phyloP scores from a whole-genome alignment of 2,329 filamentous ascomycete genomes.

The Stemphylium beticola region DNA sequence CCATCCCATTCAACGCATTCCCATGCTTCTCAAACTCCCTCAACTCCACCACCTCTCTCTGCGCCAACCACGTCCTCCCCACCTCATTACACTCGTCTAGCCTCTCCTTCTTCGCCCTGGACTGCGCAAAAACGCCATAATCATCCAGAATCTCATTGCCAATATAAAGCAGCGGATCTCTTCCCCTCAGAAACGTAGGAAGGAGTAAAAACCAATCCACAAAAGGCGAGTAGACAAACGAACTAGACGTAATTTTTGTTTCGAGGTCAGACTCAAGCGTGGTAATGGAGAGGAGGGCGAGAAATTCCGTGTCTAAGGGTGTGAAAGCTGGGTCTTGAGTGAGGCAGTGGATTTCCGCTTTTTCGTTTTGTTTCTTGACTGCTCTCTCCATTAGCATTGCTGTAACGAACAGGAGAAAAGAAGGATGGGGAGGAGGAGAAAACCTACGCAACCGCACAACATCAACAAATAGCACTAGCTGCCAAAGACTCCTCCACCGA shows the following conservation, averaged over 20 bases:
- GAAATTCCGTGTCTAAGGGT: constrained; percentile 37
- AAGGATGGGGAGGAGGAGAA: not conserved
- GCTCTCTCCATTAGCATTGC: not conserved
- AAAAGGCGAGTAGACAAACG: constrained; percentile 47
- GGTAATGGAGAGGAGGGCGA: constrained; percentile 29
- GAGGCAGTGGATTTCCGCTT: constrained; percentile 23
- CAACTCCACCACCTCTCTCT: constrained; percentile 24
- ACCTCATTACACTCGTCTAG: constrained; percentile 37
- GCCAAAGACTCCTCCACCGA: constrained; percentile 44
- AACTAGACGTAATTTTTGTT: constrained; percentile 21
- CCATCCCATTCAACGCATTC: constrained; percentile 42
- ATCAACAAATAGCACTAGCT: constrained; percentile 45
- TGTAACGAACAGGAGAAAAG: not conserved
- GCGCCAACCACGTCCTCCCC: constrained; percentile 32
- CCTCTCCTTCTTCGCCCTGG: constrained; percentile 29
- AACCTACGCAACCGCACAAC: constrained; percentile 24
- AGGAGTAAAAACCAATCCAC: constrained; percentile 46
- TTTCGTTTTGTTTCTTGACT: constrained; percentile 1
- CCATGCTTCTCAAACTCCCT: constrained; percentile 39
- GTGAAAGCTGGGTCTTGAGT: constrained; percentile 48
- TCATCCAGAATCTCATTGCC: constrained; percentile 46
- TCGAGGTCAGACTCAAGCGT: constrained; percentile 23
- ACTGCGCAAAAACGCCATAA: constrained; percentile 35
- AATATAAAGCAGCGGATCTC: constrained; percentile 42
- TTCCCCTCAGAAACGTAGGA: constrained; percentile 35